phyloP scores from a whole-genome alignment of 2,329 filamentous ascomycete species.

The Phyllosticta paracitricarpa region DNA sequence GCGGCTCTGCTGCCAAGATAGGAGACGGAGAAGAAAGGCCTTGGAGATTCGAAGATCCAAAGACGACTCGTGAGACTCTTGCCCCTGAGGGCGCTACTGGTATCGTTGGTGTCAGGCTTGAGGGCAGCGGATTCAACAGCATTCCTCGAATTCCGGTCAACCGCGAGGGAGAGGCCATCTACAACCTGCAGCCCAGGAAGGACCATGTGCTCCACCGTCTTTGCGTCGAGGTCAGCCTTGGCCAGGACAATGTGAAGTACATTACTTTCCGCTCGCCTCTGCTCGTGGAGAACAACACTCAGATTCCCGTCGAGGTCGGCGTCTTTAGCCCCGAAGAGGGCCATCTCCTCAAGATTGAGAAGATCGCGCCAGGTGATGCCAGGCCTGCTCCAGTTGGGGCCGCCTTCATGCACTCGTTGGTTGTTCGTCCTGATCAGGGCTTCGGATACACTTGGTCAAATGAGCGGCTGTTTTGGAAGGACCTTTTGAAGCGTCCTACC shows the following conservation, averaged over 20 bases:
- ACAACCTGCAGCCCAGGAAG: constrained; percentile 78
- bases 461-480: constrained; percentile 85
- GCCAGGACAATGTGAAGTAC: constrained; percentile 94
- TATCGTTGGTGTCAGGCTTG: constrained; percentile 70
- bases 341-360: constrained; percentile 92
- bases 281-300: constrained; percentile 88
- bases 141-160: constrained; percentile 82
- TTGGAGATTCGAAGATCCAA: constrained; percentile 96
- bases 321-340: constrained; percentile 82
- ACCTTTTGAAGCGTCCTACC: constrained; percentile 74
- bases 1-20: constrained; percentile 64
- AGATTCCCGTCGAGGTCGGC: constrained; percentile 89
- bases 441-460: constrained; percentile 95
- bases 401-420: constrained; percentile 76
- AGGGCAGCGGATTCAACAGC: constrained; percentile 88
- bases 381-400: constrained; percentile 87
- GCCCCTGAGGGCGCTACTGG: constrained; percentile 73
- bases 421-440: constrained; percentile 85
- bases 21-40: constrained; percentile 83
- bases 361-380: constrained; percentile 84
- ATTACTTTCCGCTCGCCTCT: constrained; percentile 91
- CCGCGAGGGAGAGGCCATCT: constrained; percentile 87
- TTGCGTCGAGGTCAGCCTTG: constrained; percentile 82
- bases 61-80: constrained; percentile 88
- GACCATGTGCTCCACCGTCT: constrained; percentile 79